Base-by-base conservation (phyloP, 2,329 filamentous ascomycete genomes). In the Penicillium sp. region DNA sequence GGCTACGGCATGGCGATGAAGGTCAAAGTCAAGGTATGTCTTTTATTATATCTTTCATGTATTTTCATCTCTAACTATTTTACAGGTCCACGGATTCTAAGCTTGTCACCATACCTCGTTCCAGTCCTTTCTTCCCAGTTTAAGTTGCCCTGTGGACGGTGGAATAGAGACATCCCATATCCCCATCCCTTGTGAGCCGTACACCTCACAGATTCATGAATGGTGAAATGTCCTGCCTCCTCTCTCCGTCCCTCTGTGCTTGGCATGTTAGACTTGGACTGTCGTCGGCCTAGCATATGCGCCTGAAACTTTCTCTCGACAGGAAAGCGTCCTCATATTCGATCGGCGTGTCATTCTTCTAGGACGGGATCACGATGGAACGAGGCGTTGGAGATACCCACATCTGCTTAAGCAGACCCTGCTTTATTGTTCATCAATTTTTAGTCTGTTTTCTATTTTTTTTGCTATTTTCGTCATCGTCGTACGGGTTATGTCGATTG, bases 1-100 rank as follows among this genome's bases (percentile, higher is more conserved):
- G 50, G 43, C 50, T 37, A 53, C n/a, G 42, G 22, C 52, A 49
- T 55, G 52, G 44, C 45, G 31, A 90, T 96, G 82, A 95, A 96
- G 85, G 50, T 46, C 50, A 45, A 45, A 37, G 39, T 98, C 82
- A 97, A 98, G 86, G 90, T 93, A 74, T 59, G 70, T 62, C 52
- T 45, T 39, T 22, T 35, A 11, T n/a, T 9, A 14, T 19, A 22
- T 19, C 11, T 47, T 26, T 19, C 14, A 11, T n/a, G 22, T 9
- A 4, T 45, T 49, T 58, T 50, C 37, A 51, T 29, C 4, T 29
- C 56, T 64, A 55, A 64, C 52, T 11, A 44, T 24, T 33, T 9
- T 21, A 19, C 57, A 79, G 77, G 79, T 82, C 74, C 79, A 82
- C 68, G 79, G 79, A 61, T 82, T 82, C 76, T 82, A 81, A 74